Evolutionary conservation across 495 filamentous ascomycete genomes (phyloP).

Genomic region (Talaromyces adpressus): DNA sequence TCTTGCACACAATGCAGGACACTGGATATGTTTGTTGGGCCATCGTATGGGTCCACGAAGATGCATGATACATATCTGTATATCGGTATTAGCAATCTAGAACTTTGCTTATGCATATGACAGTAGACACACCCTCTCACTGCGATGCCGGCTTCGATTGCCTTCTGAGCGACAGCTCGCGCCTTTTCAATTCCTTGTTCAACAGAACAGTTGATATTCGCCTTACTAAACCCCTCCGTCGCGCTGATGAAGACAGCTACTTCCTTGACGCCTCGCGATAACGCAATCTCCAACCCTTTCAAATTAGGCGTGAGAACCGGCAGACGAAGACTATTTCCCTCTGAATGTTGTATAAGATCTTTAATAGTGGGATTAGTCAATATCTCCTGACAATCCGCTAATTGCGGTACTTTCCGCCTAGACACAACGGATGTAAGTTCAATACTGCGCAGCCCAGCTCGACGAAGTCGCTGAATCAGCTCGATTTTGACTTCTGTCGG

Average conservation of each 20-base stretch:
- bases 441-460: slow-evolving; percentile 26
- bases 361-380: slow-evolving; percentile 13
- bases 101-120: background rate
- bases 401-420: slow-evolving; percentile 32
- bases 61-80: slow-evolving; percentile 39
- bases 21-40: slow-evolving; percentile 19
- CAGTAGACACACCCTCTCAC: slow-evolving; percentile 29
- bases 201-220: slow-evolving; percentile 37
- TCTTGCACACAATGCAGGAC: slow-evolving; percentile 25
- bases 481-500: slow-evolving; percentile 32
- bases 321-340: slow-evolving; percentile 9
- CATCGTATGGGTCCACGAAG: slow-evolving; percentile 34
- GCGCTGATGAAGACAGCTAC: slow-evolving; percentile 38
- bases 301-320: slow-evolving; percentile 38
- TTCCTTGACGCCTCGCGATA: slow-evolving; percentile 23
- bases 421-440: slow-evolving; percentile 41
- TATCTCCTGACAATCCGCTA: slow-evolving; percentile 33
- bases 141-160: slow-evolving; percentile 15
- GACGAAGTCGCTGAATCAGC: slow-evolving; percentile 26
- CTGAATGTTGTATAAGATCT: background rate
- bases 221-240: slow-evolving; percentile 34
- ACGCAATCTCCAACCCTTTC: slow-evolving; percentile 31
- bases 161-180: slow-evolving; percentile 16
- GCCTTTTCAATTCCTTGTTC: slow-evolving; percentile 24
- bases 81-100: background rate